Conservation (phyloP, 2,329 filamentous ascomycete genomes). For the Thielaviopsis populi region DNA sequence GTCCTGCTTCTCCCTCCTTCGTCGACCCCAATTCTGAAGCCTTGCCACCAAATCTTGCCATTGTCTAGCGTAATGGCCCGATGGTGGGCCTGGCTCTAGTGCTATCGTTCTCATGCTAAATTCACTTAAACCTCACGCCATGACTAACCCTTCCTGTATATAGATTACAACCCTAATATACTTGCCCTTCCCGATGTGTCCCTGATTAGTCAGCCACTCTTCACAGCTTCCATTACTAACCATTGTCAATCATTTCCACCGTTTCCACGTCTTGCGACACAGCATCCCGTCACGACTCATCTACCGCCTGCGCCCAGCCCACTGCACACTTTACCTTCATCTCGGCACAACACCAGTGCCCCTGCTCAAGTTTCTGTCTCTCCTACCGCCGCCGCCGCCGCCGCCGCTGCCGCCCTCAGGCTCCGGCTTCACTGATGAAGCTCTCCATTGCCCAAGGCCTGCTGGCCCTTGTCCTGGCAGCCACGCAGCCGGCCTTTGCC, state of each 20-base stretch:
- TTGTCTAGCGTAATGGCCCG: not conserved
- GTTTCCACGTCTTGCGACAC: no score
- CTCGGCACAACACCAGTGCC: no score
- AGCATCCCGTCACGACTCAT: no score
- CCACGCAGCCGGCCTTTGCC: constrained; percentile 28
- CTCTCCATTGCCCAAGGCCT: constrained; percentile 30
- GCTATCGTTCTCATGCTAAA: not conserved
- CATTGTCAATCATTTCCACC: no score
- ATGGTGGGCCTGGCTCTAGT: not conserved
- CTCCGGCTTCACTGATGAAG: constrained; percentile 23
- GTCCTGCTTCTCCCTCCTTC: not conserved
- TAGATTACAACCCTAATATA: no score
- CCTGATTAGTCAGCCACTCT: no score
- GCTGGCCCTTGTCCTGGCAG: constrained; percentile 27
- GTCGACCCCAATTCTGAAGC: not conserved
- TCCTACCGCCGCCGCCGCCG: no score
- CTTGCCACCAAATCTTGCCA: not conserved
- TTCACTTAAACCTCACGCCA: not conserved
- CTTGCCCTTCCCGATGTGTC: no score
- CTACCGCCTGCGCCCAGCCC: no score
- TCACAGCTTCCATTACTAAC: no score
- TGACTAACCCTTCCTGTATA: not conserved
- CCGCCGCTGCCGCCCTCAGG: not conserved
- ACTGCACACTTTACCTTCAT: no score
- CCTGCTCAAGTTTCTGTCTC: no score